Evolutionary conservation across 225 moss, liverwort and hornwort genomes (phyloP), one percentile per base, ranked within the genome.

Genomic region (Bryoerythrophyllum caledonicum): DNA sequence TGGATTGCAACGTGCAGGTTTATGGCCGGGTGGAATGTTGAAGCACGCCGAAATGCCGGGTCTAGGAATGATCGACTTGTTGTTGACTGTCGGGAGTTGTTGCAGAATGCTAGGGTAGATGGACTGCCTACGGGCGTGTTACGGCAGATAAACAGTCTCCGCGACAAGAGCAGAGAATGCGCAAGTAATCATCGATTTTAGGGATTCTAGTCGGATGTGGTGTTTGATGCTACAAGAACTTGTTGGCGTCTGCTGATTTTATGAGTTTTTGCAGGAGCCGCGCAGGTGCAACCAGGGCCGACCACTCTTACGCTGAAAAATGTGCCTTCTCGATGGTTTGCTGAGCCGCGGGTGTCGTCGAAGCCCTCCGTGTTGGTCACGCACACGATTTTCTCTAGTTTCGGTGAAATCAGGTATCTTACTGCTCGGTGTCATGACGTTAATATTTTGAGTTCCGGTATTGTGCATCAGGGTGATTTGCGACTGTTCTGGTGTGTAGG

Each of bases 331-430:
- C 86, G 80, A 59, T 89, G 86, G 86, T 86, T 89, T 62, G 84
- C 86, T 40, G 86, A 89, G 73, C 86, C 89, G 32, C 82, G 89
- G 48, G 86, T 89, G 72, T 89, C 89, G 24, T 86, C 86, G 56
- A 89, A 89, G 73, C 85, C 90, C 75, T 87, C 87, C n/a, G 84
- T 87, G 57, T 68, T 87, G 63, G 85, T 90, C 82, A 90, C 87
- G 10, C 90, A 90, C 61, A 90, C 90, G 21, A 90, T 90, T 44
- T 90, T 90, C 68, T 90, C 87, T 20, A 81, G 76, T 40, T 85
- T 90, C 64, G 85, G 85, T 61, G 87, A 86, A 82, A 83, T 85
- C 51, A 87, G 85, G 89, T 87, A 78, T 24, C 62, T 46, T 65
- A 19, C 65, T 34, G 12, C 66, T 70, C n/a, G 43, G 37, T n/a